These are phyloP conservation scores for Echites panduratus DNA, from an alignment of 257 asterid species.

Conservation along the genomic window DNA sequence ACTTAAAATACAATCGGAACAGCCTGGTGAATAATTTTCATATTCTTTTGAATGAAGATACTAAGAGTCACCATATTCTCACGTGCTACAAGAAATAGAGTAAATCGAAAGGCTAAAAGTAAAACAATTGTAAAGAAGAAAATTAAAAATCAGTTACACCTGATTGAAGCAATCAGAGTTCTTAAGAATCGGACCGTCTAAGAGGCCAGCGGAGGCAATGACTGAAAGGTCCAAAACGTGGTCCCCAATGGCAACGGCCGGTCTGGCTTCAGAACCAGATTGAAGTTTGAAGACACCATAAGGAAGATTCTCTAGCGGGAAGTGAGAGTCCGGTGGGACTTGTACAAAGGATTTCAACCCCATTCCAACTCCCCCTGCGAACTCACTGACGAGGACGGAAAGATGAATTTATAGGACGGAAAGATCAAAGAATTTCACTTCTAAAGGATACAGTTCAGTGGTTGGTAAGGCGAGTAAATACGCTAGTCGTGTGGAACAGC, in stretches of 20 bases:
- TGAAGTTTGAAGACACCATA: constrained; percentile 75
- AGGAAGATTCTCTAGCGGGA: constrained; percentile 94
- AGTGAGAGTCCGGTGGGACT: constrained; percentile 78
- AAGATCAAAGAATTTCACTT: no score
- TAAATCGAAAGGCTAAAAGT: not conserved
- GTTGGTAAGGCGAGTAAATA: no score
- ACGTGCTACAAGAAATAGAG: not conserved
- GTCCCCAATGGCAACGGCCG: constrained; percentile 82
- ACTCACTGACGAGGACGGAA: not conserved
- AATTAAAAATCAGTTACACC: constrained; percentile 29
- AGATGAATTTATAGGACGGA: no score
- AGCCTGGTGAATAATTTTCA: not conserved
- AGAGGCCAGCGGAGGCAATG: constrained; percentile 65
- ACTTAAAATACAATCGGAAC: not conserved
- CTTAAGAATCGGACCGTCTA: constrained; percentile 59
- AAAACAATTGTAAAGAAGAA: not conserved
- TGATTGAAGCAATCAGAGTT: constrained; percentile 71
- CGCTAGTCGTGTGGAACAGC: no score
- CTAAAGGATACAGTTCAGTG: no score
- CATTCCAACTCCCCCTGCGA: constrained; percentile 25
- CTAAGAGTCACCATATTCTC: not conserved
- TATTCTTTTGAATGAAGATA: not conserved
- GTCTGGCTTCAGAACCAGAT: constrained; percentile 54
- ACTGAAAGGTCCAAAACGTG: constrained; percentile 69
- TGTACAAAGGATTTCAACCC: constrained; percentile 68